A percentile compares a stretch with the other conserved stretches of the same genome.
These are phyloP conservation scores for Hanseniaspora lachancei DNA, from an alignment of 805 yeast genomes.

Conservation along the genomic window DNA sequence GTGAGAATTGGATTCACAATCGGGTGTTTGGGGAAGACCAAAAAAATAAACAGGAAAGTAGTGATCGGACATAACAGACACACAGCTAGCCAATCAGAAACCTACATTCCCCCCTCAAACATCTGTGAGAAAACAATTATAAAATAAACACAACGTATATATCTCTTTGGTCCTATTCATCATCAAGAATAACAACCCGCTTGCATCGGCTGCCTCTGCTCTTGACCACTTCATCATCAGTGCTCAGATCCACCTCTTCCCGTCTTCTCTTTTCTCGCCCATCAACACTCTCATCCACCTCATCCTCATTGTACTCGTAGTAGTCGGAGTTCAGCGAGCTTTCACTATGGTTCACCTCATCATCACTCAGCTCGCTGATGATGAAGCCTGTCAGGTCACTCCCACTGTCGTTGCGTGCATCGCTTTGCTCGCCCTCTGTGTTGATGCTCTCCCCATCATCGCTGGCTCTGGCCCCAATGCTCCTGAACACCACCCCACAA, in stretches of 20 bases:
- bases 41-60: neutral
- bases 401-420: slow-evolving; percentile 6
- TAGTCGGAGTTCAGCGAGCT: slow-evolving; percentile 11
- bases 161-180: neutral
- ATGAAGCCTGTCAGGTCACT: slow-evolving; percentile 13
- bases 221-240: slow-evolving; percentile 15
- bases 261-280: neutral
- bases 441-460: slow-evolving; percentile 14
- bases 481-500: slow-evolving; percentile 44
- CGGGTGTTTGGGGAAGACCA: too few species aligned
- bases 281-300: neutral
- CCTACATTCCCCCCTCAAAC: neutral
- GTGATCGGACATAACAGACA: neutral
- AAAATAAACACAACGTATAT: neutral
- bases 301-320: slow-evolving; percentile 8
- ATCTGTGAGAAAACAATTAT: too few species aligned
- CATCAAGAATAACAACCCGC: slow-evolving; percentile 5
- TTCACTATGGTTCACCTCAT: slow-evolving; percentile 2
- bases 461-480: slow-evolving; percentile 15
- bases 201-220: slow-evolving; percentile 7
- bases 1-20: too few species aligned
- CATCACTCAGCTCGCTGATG: slow-evolving; percentile 10
- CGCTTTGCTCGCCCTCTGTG: slow-evolving; percentile 10
- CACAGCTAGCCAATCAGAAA: neutral
- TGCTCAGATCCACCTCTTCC: slow-evolving; percentile 11